Evolutionary conservation across 257 asterid genomes (phyloP).

Genomic region (Solanum habrochaites): DNA sequence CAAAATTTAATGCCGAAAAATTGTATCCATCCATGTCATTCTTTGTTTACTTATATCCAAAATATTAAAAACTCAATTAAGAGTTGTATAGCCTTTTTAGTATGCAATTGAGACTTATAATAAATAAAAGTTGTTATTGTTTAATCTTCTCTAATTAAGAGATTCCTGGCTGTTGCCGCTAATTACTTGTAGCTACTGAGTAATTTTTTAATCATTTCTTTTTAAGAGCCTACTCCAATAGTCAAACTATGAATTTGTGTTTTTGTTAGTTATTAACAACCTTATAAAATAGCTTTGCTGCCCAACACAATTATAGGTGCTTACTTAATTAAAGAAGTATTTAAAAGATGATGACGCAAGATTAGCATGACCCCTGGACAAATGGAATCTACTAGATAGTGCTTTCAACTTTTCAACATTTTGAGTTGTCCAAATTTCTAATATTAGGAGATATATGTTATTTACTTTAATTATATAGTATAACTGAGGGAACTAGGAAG

Average conservation of each 20-base stretch:
- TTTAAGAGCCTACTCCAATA: slow-evolving; percentile 1
- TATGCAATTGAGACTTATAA: neutral
- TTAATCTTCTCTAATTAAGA: neutral
- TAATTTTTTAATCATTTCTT: neutral
- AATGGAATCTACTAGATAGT: neutral
- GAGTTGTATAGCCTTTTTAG: neutral
- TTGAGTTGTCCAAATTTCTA: neutral
- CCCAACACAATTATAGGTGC: neutral
- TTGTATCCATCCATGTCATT: neutral
- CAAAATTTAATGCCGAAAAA: neutral
- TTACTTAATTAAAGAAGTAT: neutral
- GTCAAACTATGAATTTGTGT: neutral
- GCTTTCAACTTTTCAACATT: neutral
- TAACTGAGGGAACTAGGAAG: neutral
- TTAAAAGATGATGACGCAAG: neutral
- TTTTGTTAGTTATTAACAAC: neutral
- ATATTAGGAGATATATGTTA: neutral
- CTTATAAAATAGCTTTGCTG: neutral
- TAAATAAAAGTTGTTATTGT: neutral
- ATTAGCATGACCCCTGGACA: neutral
- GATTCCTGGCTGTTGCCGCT: slow-evolving; percentile 4
- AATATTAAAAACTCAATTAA: neutral
- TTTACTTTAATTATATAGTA: neutral
- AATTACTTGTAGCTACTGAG: neutral
- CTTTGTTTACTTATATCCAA: neutral